phyloP scores from a whole-genome alignment of 164 flowering plant species.

The Kalanchoe fedtschenkoi region DNA sequence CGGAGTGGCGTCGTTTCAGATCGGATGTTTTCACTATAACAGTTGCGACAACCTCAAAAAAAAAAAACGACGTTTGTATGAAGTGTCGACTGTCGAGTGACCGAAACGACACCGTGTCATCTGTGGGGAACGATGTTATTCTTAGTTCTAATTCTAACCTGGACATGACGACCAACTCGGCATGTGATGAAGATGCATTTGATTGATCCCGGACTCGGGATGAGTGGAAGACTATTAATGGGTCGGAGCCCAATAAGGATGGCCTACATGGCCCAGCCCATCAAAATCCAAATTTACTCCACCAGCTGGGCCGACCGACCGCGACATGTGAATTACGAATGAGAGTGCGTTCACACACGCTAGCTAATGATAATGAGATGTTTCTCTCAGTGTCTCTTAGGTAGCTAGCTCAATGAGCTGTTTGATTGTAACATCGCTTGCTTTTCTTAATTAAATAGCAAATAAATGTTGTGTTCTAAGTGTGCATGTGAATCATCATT shows the following conservation, averaged over 20 bases:
- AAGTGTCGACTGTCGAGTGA: no score
- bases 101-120: no score
- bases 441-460: background rate
- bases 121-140: no score
- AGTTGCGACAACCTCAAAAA: no score
- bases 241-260: background rate
- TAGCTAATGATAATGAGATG: conserved; percentile 1
- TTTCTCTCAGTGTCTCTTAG: background rate
- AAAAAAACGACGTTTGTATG: no score
- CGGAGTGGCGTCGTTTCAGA: no score
- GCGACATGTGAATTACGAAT: background rate
- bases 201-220: no score
- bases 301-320: conserved; percentile 1
- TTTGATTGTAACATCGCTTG: background rate
- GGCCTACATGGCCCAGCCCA: background rate
- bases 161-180: no score
- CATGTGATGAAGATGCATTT: no score
- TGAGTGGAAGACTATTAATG: no score
- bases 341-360: conserved; percentile 1
- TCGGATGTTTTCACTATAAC: no score
- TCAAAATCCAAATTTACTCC: background rate
- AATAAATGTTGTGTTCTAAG: background rate
- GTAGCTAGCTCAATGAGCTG: background rate
- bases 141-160: no score
- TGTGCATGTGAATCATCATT: conserved; percentile 4